phyloP scores from a whole-genome alignment of 1,284 basidiomycete species.

The Cryptococcus maquisensis region DNA sequence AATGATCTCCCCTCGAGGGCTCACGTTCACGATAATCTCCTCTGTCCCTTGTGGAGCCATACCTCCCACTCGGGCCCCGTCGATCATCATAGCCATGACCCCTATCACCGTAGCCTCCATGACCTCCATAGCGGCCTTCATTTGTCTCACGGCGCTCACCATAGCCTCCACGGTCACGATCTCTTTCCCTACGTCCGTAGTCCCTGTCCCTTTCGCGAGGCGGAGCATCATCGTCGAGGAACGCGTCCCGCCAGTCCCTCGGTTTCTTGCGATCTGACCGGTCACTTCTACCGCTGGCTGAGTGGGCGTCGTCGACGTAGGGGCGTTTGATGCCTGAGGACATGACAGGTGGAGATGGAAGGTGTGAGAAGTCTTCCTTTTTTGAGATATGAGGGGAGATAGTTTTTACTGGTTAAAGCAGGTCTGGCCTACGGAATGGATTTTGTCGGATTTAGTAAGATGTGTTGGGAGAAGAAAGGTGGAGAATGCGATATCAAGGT shows the following conservation, averaged over 20 bases:
- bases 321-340: conserved; percentile 33
- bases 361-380: conserved; percentile 23
- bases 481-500: no score
- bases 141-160: conserved; percentile 9
- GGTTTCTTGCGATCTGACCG: conserved; percentile 53
- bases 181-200: conserved; percentile 16
- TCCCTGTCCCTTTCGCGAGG: conserved; percentile 10
- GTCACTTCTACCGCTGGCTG: conserved; percentile 24
- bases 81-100: conserved; percentile 7
- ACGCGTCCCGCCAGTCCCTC: conserved; percentile 70
- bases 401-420: conserved; percentile 18
- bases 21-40: conserved; percentile 27
- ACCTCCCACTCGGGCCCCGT: background rate
- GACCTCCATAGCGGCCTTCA: conserved; percentile 1
- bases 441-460: background rate
- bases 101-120: conserved; percentile 12
- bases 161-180: conserved; percentile 13
- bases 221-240: conserved; percentile 51
- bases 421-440: background rate
- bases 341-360: conserved; percentile 14
- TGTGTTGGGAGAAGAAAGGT: background rate
- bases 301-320: conserved; percentile 40
- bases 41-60: conserved; percentile 16
- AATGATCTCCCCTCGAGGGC: conserved; percentile 27
- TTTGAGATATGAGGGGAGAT: conserved; percentile 1